These are phyloP conservation scores for Hydnomerulius pinastri DNA, from an alignment of 768 basidiomycete genomes.

Conservation along the genomic window DNA sequence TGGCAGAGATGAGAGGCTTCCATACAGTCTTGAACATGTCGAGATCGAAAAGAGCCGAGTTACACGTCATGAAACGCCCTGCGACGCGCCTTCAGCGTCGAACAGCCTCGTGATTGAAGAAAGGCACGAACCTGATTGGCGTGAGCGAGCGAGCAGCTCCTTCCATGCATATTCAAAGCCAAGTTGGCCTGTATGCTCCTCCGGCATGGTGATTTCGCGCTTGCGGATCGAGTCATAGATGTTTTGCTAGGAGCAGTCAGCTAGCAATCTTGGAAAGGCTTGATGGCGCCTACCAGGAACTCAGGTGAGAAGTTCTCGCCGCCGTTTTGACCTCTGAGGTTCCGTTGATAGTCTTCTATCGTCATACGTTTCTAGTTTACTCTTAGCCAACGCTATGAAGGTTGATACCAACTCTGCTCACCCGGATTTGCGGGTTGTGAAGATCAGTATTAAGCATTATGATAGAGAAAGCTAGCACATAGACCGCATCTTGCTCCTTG, in stretches of 20 bases:
- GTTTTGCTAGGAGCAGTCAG: conserved; percentile 55
- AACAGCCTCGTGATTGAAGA: conserved; percentile 5
- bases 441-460: conserved; percentile 99
- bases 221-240: conserved; percentile 96
- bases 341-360: conserved; percentile 90
- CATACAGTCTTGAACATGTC: conserved; percentile 95
- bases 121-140: conserved; percentile 64
- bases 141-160: conserved; percentile 81
- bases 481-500: conserved; percentile 88
- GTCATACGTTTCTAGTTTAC: conserved; percentile 86
- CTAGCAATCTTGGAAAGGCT: not conserved
- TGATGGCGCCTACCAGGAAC: conserved; percentile 63
- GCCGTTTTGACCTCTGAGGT: conserved; percentile 91
- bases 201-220: conserved; percentile 94
- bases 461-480: conserved; percentile 92
- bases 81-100: conserved; percentile 47
- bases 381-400: conserved; percentile 4
- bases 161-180: conserved; percentile 99
- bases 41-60: conserved; percentile 78
- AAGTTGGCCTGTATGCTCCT: conserved; percentile 94
- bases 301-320: conserved; percentile 80
- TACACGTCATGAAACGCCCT: conserved; percentile 62
- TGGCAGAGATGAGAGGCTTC: conserved; percentile 91
- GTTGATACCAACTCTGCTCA: conserved; percentile 37
- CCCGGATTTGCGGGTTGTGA: conserved; percentile 91